These are phyloP conservation scores for Dactylorhiza incarnata DNA, from an alignment of 106 monocot species.

Conservation along the genomic window DNA sequence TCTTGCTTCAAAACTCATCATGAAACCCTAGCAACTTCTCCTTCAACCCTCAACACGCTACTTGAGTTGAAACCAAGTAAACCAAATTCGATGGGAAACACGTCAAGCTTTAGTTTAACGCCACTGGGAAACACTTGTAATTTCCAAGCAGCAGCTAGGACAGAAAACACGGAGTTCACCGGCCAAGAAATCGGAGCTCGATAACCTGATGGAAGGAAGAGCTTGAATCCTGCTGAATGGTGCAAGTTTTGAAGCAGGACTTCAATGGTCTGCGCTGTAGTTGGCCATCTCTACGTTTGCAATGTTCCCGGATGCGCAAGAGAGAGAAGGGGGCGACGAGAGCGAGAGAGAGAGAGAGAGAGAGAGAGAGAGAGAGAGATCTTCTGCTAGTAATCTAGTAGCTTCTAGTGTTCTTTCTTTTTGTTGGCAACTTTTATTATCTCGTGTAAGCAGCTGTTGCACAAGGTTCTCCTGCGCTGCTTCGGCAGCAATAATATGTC, in stretches of 20 bases:
- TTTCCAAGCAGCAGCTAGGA: too few relatives aligned
- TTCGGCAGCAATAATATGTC: too few relatives aligned
- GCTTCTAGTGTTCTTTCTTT: too few relatives aligned
- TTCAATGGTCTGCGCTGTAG: not conserved
- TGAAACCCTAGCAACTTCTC: not conserved
- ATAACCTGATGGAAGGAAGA: not conserved
- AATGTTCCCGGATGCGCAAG: not conserved
- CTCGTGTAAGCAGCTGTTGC: too few relatives aligned
- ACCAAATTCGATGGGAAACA: not conserved
- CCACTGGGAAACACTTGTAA: too few relatives aligned
- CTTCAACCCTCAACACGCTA: not conserved
- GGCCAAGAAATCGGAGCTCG: not conserved
- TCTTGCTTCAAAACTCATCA: conserved; percentile 3
- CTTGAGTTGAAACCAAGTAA: not conserved
- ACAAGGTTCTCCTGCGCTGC: too few relatives aligned
- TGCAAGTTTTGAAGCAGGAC: not conserved
- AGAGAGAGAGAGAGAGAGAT: not conserved
- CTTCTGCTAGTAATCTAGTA: too few relatives aligned
- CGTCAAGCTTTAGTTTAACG: not conserved
- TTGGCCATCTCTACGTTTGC: not conserved
- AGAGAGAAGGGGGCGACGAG: not conserved
- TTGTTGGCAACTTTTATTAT: too few relatives aligned
- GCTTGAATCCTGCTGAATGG: not conserved
- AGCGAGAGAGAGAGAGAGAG: not conserved
- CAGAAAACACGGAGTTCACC: too few relatives aligned